phyloP scores from a whole-genome alignment of 2,329 filamentous ascomycete genomes.

The Cadophora sp. region DNA sequence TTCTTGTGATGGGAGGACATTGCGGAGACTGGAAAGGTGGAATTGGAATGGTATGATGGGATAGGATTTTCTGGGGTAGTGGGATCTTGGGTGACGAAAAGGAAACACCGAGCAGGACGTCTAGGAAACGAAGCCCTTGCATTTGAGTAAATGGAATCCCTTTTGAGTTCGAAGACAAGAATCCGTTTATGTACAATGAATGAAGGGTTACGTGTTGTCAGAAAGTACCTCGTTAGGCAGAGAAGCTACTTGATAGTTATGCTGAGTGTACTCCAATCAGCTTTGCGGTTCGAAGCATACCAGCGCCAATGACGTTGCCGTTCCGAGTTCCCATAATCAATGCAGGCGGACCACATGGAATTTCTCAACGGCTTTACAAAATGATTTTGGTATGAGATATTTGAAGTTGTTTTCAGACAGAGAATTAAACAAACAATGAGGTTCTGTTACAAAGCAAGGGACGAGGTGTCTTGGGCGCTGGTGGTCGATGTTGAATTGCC shows the following conservation, averaged over 20 bases:
- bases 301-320: constrained; percentile 24
- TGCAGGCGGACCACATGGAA: constrained; percentile 1
- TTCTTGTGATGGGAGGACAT: constrained; percentile 38
- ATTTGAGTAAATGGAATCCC: not conserved
- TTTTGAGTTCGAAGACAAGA: not conserved
- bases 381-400: too few relatives aligned
- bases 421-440: too few relatives aligned
- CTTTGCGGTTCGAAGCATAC: not conserved
- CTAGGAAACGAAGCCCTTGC: not conserved
- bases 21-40: not conserved
- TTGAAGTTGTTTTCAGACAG: too few relatives aligned
- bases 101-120: not conserved
- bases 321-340: not conserved
- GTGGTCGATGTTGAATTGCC: too few relatives aligned
- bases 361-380: not conserved
- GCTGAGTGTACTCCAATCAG: constrained; percentile 10
- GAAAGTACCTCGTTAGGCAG: not conserved
- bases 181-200: not conserved
- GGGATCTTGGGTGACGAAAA: not conserved
- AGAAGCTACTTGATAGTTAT: too few relatives aligned
- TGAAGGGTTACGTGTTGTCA: not conserved
- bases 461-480: too few relatives aligned
- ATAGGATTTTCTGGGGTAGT: not conserved
- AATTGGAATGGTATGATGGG: not conserved
- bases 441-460: too few relatives aligned